Evolutionary conservation across 352 stramenopile genomes (phyloP).

Genomic region (Phytopythium sindhum): DNA sequence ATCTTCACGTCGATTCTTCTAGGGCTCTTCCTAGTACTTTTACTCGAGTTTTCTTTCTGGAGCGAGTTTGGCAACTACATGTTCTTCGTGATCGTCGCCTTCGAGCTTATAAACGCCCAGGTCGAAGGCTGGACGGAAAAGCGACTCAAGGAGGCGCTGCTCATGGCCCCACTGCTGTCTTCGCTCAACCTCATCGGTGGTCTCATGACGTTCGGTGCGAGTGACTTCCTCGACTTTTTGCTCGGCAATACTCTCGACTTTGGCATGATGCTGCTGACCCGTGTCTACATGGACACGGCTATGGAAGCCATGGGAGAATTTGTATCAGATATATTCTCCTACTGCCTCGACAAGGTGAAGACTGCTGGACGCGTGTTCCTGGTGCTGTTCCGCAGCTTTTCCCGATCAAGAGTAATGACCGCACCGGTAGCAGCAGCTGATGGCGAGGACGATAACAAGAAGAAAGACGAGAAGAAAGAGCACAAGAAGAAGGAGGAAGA

Average conservation of each 20-base stretch:
- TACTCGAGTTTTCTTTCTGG: constrained; percentile 97
- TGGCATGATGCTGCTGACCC: constrained; percentile 92
- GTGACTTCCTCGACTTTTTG: constrained; percentile 97
- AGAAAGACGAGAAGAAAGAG: constrained; percentile 30
- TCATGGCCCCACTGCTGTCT: constrained; percentile 89
- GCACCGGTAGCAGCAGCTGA: constrained; percentile 2
- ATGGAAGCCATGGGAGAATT: constrained; percentile 80
- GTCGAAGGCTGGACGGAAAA: constrained; percentile 89
- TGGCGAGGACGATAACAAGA: constrained; percentile 22
- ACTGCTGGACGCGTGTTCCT: constrained; percentile 22
- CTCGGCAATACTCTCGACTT: constrained; percentile 94
- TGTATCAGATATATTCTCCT: constrained; percentile 33
- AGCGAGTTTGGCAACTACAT: constrained; percentile 93
- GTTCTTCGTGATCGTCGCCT: constrained; percentile 94
- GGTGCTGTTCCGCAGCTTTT: constrained; percentile 51
- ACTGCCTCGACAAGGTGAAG: constrained; percentile 38
- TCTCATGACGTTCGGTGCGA: constrained; percentile 94
- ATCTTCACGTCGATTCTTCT: constrained; percentile 92
- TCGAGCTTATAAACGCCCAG: constrained; percentile 88
- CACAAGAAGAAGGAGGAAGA: constrained; percentile 41
- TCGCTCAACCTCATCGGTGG: constrained; percentile 87
- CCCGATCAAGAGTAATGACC: constrained; percentile 33
- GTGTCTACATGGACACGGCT: constrained; percentile 89
- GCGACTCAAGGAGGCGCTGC: constrained; percentile 89
- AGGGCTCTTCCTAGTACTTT: constrained; percentile 90